These are phyloP conservation scores for Eucalyptus caleyi DNA, from an alignment of 345 rosid genomes.

Conservation along the genomic window DNA sequence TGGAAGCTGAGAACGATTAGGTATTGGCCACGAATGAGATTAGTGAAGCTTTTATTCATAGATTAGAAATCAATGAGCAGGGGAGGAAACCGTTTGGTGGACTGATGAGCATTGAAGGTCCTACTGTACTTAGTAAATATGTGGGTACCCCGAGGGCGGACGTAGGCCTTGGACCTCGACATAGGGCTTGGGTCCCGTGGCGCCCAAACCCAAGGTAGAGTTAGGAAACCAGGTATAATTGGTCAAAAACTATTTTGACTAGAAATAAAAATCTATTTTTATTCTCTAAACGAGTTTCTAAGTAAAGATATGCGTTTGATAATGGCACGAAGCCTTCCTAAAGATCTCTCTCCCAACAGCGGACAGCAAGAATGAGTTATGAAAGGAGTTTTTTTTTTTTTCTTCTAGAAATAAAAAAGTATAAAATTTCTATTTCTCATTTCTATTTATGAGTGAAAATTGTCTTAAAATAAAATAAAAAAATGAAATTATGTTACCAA, in stretches of 20 bases:
- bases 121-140: not conserved
- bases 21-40: not conserved
- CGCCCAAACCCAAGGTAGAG: not conserved
- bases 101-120: not conserved
- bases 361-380: fast-evolving
- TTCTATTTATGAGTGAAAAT: no score
- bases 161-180: not conserved
- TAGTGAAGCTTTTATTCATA: not conserved
- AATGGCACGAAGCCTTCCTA: no score
- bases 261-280: no score
- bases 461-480: no score
- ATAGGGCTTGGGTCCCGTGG: not conserved
- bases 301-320: no score
- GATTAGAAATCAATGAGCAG: not conserved
- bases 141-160: not conserved
- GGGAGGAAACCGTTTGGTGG: not conserved
- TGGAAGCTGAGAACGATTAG: not conserved
- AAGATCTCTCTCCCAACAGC: fast-evolving
- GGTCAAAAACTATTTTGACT: no score
- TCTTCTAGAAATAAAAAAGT: no score
- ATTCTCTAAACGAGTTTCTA: no score
- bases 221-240: not conserved
- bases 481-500: fast-evolving
- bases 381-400: no score
- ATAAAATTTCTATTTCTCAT: fast-evolving